Conservation (phyloP, 805 yeast genomes). For the Brettanomyces bruxellensis region DNA sequence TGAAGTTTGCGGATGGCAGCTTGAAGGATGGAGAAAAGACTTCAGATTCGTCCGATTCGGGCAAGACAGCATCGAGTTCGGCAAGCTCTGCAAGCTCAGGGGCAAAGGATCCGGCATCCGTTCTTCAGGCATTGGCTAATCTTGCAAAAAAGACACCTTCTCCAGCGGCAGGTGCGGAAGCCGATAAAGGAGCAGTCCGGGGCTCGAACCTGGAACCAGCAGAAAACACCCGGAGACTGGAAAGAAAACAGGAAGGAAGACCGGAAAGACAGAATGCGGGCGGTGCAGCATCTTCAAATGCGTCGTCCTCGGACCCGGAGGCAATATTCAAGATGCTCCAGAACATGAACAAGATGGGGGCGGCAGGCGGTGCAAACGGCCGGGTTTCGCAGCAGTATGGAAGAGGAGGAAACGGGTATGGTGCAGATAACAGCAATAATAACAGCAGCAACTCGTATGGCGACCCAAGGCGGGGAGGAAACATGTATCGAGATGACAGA, state of each 20-base stretch:
- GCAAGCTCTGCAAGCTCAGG: conserved; percentile 14
- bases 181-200: conserved; percentile 15
- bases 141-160: conserved; percentile 40
- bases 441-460: conserved; percentile 10
- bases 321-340: conserved; percentile 46
- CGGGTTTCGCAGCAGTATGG: conserved; percentile 6
- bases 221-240: background rate
- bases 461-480: conserved; percentile 3
- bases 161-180: conserved; percentile 22
- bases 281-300: conserved; percentile 4
- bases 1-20: conserved; percentile 18
- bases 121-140: conserved; percentile 62
- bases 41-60: background rate
- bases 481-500: conserved; percentile 18
- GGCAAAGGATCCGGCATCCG: conserved; percentile 47
- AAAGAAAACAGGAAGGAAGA: background rate
- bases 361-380: conserved; percentile 12
- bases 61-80: conserved; percentile 3
- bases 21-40: conserved; percentile 2
- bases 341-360: conserved; percentile 31
- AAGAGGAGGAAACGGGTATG: background rate
- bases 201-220: background rate
- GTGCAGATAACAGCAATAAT: conserved; percentile 4
- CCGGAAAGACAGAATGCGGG: background rate
- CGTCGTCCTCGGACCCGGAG: conserved; percentile 24